Conservation (phyloP, 345 rosid genomes). For the Lepidium sativum region DNA sequence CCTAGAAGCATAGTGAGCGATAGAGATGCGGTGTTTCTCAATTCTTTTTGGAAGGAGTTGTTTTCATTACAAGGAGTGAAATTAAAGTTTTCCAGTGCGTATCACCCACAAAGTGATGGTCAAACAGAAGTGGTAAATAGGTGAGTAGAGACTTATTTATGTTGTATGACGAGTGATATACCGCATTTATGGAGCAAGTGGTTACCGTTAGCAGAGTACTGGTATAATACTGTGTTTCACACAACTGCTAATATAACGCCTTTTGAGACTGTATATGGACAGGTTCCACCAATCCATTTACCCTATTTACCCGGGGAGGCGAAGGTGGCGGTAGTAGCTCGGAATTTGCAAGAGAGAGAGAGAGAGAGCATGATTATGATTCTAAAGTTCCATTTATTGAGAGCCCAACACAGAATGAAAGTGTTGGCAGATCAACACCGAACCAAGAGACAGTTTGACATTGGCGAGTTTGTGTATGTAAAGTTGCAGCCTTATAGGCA, state of each 20-base stretch:
- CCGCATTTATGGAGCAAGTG: background rate
- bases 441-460: accelerated
- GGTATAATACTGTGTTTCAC: background rate
- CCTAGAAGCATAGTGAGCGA: background rate
- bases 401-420: background rate
- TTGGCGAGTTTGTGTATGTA: background rate
- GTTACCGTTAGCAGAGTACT: background rate
- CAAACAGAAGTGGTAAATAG: background rate
- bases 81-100: background rate
- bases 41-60: background rate
- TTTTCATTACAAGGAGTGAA: background rate
- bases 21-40: accelerated
- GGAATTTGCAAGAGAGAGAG: background rate
- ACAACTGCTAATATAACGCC: accelerated
- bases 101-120: background rate
- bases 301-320: background rate
- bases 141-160: background rate
- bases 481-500: background rate
- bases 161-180: background rate
- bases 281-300: background rate
- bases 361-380: background rate
- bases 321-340: background rate
- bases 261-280: accelerated
- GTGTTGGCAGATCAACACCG: background rate
- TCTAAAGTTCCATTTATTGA: background rate